Base-by-base conservation (phyloP, 2,329 filamentous ascomycete species). In the Colletotrichum abscissum region DNA sequence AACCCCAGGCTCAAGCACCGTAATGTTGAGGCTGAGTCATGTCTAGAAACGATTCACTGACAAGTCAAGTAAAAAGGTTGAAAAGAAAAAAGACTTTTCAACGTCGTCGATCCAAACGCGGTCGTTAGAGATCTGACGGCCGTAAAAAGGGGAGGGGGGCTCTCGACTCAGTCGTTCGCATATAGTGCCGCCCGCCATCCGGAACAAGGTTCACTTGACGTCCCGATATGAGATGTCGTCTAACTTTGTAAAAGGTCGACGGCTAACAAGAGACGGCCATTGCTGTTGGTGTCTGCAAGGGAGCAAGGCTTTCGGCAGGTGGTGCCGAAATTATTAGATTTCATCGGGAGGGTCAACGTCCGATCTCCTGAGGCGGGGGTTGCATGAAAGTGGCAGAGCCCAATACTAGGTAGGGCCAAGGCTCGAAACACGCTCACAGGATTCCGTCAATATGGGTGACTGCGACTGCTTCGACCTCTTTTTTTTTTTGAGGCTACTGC, bases 381-480 rank as follows among this genome's bases (percentile, higher is more conserved):
- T 66, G 71, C 60, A 64, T 73, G 46, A 69, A 65, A 7, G 28
- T 38, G 56, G 28, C 71, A 69, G 54, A 69, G 42, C 54, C 16
- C 38, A 42, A 0, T 5, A 35, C 33, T 35, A 2, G 19, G 42
- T 49, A 49, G 42, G 19, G n/a, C 19, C 55, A 64, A 60, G 35
- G 60, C 66, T 55, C 67, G 67, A 73, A 73, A 73, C 71, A 33
- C 55, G 67, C 67, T 71, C 71, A 65, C 24, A 55, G 62, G 26
- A 64, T 52, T 49, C 35, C 46, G 9, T 24, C 22, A 14, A 12
- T 19, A 4, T 49, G 59, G 52, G 49, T 35, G 62, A 33, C 14
- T 49, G 46, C n/a, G 28, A 55, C 62, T 22, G n/a, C 8, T 35
- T 24, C 42, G 7, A 49, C 42, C 42, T 11, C 5, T 46, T 22